phyloP scores from a whole-genome alignment of 2,329 filamentous ascomycete genomes.

The Cladosporium sp. region DNA sequence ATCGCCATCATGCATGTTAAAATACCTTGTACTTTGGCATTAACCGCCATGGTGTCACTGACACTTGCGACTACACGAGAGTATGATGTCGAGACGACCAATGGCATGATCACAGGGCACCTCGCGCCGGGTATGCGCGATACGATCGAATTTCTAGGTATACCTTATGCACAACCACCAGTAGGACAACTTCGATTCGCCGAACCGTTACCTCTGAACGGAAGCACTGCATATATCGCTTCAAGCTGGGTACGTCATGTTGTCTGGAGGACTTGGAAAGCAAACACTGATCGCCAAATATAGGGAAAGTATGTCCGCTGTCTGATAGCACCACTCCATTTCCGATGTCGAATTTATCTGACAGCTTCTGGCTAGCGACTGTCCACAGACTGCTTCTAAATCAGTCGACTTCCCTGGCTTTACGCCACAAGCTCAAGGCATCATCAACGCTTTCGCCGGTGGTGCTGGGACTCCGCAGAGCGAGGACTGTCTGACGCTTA shows the following conservation, averaged over 20 bases:
- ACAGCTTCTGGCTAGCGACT: background rate
- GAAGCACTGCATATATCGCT: background rate
- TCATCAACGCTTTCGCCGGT: conserved; percentile 7
- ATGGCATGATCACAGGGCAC: conserved; percentile 5
- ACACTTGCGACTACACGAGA: background rate
- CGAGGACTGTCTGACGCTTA: conserved; percentile 36
- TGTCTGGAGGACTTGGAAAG: background rate
- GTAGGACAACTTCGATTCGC: conserved; percentile 10
- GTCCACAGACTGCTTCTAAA: conserved; percentile 1
- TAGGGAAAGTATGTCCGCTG: conserved; percentile 7
- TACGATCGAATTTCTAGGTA: conserved; percentile 11
- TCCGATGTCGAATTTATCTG: background rate
- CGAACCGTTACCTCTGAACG: background rate
- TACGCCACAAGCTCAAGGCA: conserved; percentile 7
- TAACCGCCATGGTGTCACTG: background rate
- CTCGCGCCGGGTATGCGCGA: background rate
- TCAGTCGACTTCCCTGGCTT: conserved; percentile 3
- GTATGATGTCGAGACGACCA: conserved; percentile 4
- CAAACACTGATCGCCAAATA: background rate
- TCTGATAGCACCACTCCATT: background rate
- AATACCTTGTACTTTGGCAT: background rate
- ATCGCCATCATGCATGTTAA: background rate
- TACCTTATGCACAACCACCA: conserved; percentile 14
- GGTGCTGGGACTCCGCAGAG: conserved; percentile 8
- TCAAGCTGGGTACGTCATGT: background rate